Percentiles rank a stretch among this genome's conserved stretches.
These are phyloP conservation scores for Penicillium turbatum DNA, from an alignment of 495 filamentous ascomycete genomes.

Conservation along the genomic window DNA sequence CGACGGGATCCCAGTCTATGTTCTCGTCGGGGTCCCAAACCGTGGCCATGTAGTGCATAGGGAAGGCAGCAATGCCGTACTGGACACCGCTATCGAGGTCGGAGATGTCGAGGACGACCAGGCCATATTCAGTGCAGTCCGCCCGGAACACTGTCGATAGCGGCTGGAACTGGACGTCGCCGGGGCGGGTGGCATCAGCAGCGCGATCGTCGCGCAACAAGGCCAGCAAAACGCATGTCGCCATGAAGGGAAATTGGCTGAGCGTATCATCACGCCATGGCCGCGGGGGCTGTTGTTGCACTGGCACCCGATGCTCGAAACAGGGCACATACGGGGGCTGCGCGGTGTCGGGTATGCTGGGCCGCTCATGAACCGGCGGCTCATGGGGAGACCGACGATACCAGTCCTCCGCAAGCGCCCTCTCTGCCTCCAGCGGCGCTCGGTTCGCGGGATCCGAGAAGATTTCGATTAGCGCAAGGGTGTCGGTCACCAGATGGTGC, in stretches of 20 bases:
- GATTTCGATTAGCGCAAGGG: conserved; percentile 14
- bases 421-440: conserved; percentile 18
- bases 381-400: conserved; percentile 15
- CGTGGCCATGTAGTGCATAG: conserved; percentile 13
- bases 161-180: conserved; percentile 18
- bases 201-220: conserved; percentile 12
- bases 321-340: conserved; percentile 15
- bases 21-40: not conserved
- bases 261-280: conserved; percentile 15
- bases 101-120: conserved; percentile 18
- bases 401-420: conserved; percentile 6
- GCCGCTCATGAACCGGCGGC: conserved; percentile 4
- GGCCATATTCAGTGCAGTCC: conserved; percentile 15
- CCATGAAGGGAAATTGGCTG: conserved; percentile 15
- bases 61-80: conserved; percentile 16
- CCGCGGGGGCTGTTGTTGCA: conserved; percentile 12
- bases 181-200: conserved; percentile 1
- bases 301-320: not conserved
- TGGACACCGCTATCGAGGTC: conserved; percentile 16
- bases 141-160: conserved; percentile 17
- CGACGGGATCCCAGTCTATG: conserved; percentile 13
- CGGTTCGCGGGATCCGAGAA: conserved; percentile 15
- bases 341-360: conserved; percentile 14
- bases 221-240: conserved; percentile 16
- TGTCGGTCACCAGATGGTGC: conserved; percentile 11